Evolutionary conservation across 495 filamentous ascomycete genomes (phyloP).

Genomic region (Xylona heveae): DNA sequence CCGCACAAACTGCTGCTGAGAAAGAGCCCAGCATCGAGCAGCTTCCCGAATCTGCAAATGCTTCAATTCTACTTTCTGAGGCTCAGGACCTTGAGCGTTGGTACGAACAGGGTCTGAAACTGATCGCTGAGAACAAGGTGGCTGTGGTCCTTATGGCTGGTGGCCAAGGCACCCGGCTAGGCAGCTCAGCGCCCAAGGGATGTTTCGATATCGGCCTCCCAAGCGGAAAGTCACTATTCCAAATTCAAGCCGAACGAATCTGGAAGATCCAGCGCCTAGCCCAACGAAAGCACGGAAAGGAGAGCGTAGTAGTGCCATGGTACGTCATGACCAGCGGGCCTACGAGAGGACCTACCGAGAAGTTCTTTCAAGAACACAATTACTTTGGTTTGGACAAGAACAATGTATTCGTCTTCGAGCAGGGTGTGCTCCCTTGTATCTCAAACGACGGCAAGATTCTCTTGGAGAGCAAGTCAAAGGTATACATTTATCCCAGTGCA

Average conservation of each 20-base stretch:
- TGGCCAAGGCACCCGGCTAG: constrained; percentile 85
- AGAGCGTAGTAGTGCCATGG: constrained; percentile 68
- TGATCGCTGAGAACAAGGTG: constrained; percentile 76
- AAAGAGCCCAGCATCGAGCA: constrained; percentile 43
- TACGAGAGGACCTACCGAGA: constrained; percentile 77
- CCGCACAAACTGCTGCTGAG: constrained; percentile 21
- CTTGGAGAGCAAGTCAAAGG: constrained; percentile 73
- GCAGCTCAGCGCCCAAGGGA: constrained; percentile 89
- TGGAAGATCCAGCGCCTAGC: constrained; percentile 67
- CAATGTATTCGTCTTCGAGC: constrained; percentile 88
- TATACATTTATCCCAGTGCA: constrained; percentile 12
- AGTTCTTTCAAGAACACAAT: constrained; percentile 72
- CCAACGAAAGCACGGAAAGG: constrained; percentile 40
- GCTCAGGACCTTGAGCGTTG: constrained; percentile 58
- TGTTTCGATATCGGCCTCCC: constrained; percentile 90
- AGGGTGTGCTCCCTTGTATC: constrained; percentile 90
- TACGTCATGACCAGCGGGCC: constrained; percentile 99
- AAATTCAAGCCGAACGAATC: constrained; percentile 91
- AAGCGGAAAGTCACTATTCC: constrained; percentile 85
- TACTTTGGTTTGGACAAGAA: constrained; percentile 77
- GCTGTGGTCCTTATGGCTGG: constrained; percentile 94
- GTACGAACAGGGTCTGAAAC: constrained; percentile 65
- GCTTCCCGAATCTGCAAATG: constrained; percentile 68
- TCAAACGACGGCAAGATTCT: constrained; percentile 96
- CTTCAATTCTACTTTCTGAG: constrained; percentile 82